Base-by-base conservation (phyloP, 2,329 filamentous ascomycete species). In the Hirsutella minnesotensis region DNA sequence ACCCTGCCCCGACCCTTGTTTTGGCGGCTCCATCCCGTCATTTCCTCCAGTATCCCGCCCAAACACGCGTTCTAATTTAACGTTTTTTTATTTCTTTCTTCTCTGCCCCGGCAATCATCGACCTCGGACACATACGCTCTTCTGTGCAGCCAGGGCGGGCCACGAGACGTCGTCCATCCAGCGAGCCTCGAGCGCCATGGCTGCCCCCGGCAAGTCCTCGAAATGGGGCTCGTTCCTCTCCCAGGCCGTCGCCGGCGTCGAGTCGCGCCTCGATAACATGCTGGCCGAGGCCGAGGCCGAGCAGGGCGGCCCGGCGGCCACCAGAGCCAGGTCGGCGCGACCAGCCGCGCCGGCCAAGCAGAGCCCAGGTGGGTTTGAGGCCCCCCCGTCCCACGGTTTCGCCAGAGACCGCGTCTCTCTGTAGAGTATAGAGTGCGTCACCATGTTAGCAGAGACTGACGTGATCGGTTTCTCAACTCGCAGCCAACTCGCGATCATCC, bases 191-290 rank as follows among this genome's bases (percentile, higher is more conserved):
- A 35, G 44, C 45, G 47, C 52, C 55, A 76, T 75, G 71, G 63
- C 70, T 49, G 62, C 66, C 48, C 64, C 69, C 29, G 64, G 63
- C 48, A 75, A 76, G 54, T 45, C 49, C 51, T 67, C 73, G 45
- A 51, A 75, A 77, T 88, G 84, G 84, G 83, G 82, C 38, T 79
- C 79, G 27, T 83, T 95, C 58, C 73, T 95, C 46, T 85, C 88
- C 50, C 86, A 90, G 63, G 89, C 90, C 49, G 87, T 96, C 47
- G 88, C 89, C 43, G 89, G 89, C 47, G 84, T 98, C 45, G 92
- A 98, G 66, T 94, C 89, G 46, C 81, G 86, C 36, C 75, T 98
- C 46, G 92, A 98, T 61, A 89, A 78, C 40, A 94, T 98, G 45
- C 74, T 98, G 47, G 80, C 87, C 42, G 89, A 95, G 51, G 80